Base-by-base conservation (phyloP, 192 early-diverging fungal genomes). In the Coemansia asiatica region DNA sequence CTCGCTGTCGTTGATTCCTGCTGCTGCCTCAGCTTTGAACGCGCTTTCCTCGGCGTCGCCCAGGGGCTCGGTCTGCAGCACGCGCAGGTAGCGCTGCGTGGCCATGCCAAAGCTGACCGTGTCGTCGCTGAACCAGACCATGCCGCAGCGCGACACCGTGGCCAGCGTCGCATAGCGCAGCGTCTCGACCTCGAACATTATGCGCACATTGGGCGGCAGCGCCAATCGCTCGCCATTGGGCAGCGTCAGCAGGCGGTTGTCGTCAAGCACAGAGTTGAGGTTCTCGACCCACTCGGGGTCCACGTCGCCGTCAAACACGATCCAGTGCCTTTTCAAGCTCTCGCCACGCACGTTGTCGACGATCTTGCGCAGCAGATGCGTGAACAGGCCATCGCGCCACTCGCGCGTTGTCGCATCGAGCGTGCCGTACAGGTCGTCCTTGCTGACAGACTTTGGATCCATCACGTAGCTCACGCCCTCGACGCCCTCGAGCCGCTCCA, bases 261-360 rank as follows among this genome's bases (percentile, higher is more conserved):
- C 98, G 72, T 98, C 98, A 40, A 99, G 83, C 16, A 99, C 96
- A 50, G 91, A 87, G 72, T 81, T 72, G 62, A 99, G 86, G 72
- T 99, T 99, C 83, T 99, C 98, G 19, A 99, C 96, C 98, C 98
- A 99, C 74, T 98, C 95, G 22, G 98, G 96, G 82, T 98, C 98
- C 6, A 99, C 96, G 79, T 98, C 97, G 73, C 97, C 98, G 78
- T 98, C 98, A 80, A 99, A 99, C 23, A 98, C 91, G 66, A 99
- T 97, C 98, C 98, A 99, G 71, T 99, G 97, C 25, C 98, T 90
- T 71, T 91, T 92, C 10, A 76, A 54, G 64, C 88, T 90, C 82
- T 98, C 97, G 57, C 98, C 98, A 64, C 98, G 91, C 19, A 97
- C 95, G 58, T 98, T 95, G 72, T 98, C 97, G 21, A 99, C 88